A percentile compares a stretch with the other conserved stretches of the same genome.
phyloP scores from a whole-genome alignment of 2,329 filamentous ascomycete genomes.

The Colletotrichum sublineola region DNA sequence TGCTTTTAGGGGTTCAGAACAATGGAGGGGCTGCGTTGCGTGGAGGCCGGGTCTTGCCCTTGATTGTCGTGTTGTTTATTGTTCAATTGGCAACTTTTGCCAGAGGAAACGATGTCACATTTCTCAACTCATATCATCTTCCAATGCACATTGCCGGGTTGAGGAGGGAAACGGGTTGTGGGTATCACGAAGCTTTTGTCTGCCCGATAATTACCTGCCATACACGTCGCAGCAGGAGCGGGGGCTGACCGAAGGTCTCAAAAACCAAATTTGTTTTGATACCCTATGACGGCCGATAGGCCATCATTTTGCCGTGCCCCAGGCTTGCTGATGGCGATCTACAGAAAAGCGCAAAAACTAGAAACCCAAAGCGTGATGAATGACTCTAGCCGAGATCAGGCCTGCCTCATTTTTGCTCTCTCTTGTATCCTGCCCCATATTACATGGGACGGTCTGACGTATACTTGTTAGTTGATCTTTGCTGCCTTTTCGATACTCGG shows the following conservation, averaged over 20 bases:
- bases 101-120: neutral
- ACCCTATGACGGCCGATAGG: conserved; percentile 21
- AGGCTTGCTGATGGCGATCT: conserved; percentile 36
- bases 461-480: neutral
- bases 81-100: neutral
- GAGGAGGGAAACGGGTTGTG: neutral
- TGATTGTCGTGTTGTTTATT: neutral
- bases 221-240: neutral
- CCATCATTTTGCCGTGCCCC: conserved; percentile 1
- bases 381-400: conserved; percentile 10
- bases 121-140: too few relatives aligned
- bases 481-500: neutral
- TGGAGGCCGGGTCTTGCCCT: neutral
- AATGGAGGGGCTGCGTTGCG: neutral
- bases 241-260: neutral
- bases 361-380: conserved; percentile 3
- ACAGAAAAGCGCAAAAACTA: conserved; percentile 18
- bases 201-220: neutral
- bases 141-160: neutral
- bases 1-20: neutral
- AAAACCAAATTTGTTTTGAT: conserved; percentile 2
- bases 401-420: conserved; percentile 10
- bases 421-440: neutral
- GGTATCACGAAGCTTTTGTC: neutral
- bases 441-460: neutral